Evolutionary conservation across 129 eudicot genomes (phyloP).

Genomic region (Arctium minus): DNA sequence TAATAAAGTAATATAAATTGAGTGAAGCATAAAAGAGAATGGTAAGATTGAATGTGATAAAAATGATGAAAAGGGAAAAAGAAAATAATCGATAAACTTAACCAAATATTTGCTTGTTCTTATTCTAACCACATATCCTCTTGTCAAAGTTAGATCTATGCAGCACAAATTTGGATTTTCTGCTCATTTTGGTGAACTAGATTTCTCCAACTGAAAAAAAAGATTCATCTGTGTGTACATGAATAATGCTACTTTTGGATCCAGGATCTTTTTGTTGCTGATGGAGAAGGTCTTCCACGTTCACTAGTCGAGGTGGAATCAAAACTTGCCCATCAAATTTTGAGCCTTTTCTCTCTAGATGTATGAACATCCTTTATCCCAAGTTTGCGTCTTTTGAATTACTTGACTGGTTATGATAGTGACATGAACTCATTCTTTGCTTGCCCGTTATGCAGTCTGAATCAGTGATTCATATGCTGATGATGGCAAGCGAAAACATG

Average conservation of each 20-base stretch:
- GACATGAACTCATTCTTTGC: neutral
- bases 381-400: neutral
- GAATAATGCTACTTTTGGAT: conserved; percentile 21
- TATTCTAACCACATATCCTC: too few relatives aligned
- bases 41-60: too few relatives aligned
- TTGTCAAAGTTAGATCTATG: too few relatives aligned
- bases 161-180: too few relatives aligned
- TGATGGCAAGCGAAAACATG: conserved; percentile 79
- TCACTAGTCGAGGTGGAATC: conserved; percentile 89
- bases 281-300: conserved; percentile 99
- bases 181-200: too few relatives aligned
- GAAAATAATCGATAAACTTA: too few relatives aligned
- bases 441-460: conserved; percentile 45
- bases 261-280: conserved; percentile 94
- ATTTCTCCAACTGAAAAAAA: neutral
- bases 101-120: too few relatives aligned
- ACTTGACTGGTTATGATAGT: neutral
- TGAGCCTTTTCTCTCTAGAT: conserved; percentile 68
- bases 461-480: conserved; percentile 73
- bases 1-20: too few relatives aligned
- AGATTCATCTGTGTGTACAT: neutral
- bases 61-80: too few relatives aligned
- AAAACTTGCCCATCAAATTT: conserved; percentile 66
- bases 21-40: too few relatives aligned
- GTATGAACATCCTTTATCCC: conserved; percentile 30